These are phyloP conservation scores for Cylindrotheca closterium DNA, from an alignment of 108 stramenopile species.

Conservation along the genomic window DNA sequence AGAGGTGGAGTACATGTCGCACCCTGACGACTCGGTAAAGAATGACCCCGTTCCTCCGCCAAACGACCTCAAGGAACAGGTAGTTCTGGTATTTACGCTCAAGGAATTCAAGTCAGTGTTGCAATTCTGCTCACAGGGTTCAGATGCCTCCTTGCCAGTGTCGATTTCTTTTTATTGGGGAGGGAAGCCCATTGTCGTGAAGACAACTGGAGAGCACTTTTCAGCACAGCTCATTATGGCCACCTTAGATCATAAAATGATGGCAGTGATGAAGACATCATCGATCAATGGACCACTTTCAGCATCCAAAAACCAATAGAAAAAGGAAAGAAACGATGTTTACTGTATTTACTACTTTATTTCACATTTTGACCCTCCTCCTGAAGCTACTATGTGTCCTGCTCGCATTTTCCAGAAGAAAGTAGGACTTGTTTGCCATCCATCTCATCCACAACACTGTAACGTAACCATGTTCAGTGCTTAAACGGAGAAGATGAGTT, in stretches of 20 bases:
- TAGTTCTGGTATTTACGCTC: constrained; percentile 77
- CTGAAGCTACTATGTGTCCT: too few relatives aligned
- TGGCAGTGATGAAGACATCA: constrained; percentile 21
- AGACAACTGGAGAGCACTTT: constrained; percentile 55
- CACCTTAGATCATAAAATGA: constrained; percentile 67
- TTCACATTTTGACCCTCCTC: too few relatives aligned
- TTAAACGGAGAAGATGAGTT: too few relatives aligned
- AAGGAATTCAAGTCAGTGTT: constrained; percentile 83
- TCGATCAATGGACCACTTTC: background rate
- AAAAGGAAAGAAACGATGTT: too few relatives aligned
- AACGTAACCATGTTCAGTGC: too few relatives aligned
- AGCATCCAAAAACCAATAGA: too few relatives aligned
- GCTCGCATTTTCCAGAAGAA: too few relatives aligned
- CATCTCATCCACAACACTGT: too few relatives aligned
- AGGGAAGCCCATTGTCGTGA: constrained; percentile 72
- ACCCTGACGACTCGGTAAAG: constrained; percentile 13
- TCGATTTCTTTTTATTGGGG: constrained; percentile 80
- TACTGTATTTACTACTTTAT: too few relatives aligned
- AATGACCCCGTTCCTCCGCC: constrained; percentile 47
- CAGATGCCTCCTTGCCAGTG: constrained; percentile 49
- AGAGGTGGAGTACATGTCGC: constrained; percentile 65
- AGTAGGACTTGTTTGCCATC: too few relatives aligned
- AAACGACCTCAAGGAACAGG: constrained; percentile 61
- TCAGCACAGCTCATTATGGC: constrained; percentile 65
- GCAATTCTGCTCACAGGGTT: constrained; percentile 68